These are phyloP conservation scores for Pochonia chlamydosporia DNA, from an alignment of 2,329 filamentous ascomycete genomes.

Conservation along the genomic window DNA sequence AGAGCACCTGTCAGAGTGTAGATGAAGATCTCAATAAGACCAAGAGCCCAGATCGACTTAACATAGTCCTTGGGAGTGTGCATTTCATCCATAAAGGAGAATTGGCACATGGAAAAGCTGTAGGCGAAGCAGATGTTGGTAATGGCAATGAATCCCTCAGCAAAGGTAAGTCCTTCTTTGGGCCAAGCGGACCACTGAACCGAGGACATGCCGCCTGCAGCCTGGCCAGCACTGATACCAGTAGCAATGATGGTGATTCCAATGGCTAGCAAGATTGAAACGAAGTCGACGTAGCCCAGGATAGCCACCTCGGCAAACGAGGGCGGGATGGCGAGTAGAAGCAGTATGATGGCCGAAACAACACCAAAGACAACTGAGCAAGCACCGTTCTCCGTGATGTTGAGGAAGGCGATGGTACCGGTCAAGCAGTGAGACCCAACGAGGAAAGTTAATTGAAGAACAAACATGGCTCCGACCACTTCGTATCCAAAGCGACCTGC, in stretches of 20 bases:
- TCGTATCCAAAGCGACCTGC: slow-evolving; percentile 56
- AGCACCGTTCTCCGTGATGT: slow-evolving; percentile 49
- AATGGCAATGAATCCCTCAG: slow-evolving; percentile 53
- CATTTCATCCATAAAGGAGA: slow-evolving; percentile 50
- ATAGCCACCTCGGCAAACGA: slow-evolving; percentile 44
- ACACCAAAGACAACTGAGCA: slow-evolving; percentile 41
- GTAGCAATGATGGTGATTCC: slow-evolving; percentile 62
- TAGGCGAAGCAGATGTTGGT: slow-evolving; percentile 69
- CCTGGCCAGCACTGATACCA: slow-evolving; percentile 36
- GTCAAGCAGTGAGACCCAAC: slow-evolving; percentile 68
- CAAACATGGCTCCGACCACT: slow-evolving; percentile 55
- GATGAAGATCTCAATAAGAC: slow-evolving; percentile 55
- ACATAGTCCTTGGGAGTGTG: slow-evolving; percentile 40
- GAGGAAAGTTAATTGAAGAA: slow-evolving; percentile 61
- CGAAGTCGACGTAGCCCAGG: slow-evolving; percentile 49
- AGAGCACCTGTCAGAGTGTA: slow-evolving; percentile 63
- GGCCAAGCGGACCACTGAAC: slow-evolving; percentile 41
- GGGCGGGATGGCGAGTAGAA: slow-evolving; percentile 39
- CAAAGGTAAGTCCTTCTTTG: slow-evolving; percentile 38
- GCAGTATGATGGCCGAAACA: slow-evolving; percentile 39
- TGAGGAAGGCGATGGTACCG: slow-evolving; percentile 63
- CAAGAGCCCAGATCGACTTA: slow-evolving; percentile 56
- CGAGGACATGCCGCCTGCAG: slow-evolving; percentile 23
- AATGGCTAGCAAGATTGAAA: slow-evolving; percentile 58
- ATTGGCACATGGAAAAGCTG: slow-evolving; percentile 47